phyloP scores from a whole-genome alignment of 2,329 filamentous ascomycete species.

The Talaromyces islandicus region DNA sequence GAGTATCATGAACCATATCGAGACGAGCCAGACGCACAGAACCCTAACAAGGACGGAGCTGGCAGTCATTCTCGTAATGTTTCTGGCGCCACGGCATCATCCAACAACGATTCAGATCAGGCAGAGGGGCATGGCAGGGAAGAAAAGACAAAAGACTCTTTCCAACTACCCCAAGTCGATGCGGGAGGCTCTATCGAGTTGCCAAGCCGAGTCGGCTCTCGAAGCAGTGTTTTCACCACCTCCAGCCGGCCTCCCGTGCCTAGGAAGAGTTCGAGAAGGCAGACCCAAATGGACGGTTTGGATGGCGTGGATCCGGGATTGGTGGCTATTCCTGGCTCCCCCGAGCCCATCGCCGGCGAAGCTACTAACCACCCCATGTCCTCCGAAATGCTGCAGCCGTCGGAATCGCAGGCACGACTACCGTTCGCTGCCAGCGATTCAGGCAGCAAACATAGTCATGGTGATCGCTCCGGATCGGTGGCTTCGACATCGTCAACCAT shows the following conservation, averaged over 20 bases:
- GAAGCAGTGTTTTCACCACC: slow-evolving; percentile 44
- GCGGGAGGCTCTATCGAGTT: slow-evolving; percentile 56
- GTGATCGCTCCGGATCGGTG: slow-evolving; percentile 28
- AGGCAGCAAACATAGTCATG: slow-evolving; percentile 21
- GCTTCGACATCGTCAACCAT: slow-evolving; percentile 26
- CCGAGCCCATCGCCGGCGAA: slow-evolving; percentile 15
- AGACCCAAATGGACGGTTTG: slow-evolving; percentile 13
- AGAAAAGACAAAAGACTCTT: slow-evolving; percentile 19
- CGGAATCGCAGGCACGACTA: slow-evolving; percentile 22
- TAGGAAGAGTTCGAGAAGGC: slow-evolving; percentile 65
- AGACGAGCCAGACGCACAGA: slow-evolving; percentile 42
- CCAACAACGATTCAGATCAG: slow-evolving; percentile 23
- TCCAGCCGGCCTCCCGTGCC: slow-evolving; percentile 38
- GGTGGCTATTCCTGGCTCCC: slow-evolving; percentile 13
- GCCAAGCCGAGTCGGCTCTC: slow-evolving; percentile 58
- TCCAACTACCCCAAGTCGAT: slow-evolving; percentile 56
- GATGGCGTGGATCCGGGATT: slow-evolving; percentile 13
- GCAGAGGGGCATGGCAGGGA: slow-evolving; percentile 9
- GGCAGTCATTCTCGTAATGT: slow-evolving; percentile 19
- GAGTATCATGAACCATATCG: slow-evolving; percentile 60
- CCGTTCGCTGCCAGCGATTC: slow-evolving; percentile 36
- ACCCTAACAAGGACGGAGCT: slow-evolving; percentile 11
- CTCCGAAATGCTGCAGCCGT: slow-evolving; percentile 12
- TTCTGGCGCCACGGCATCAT: slow-evolving; percentile 16
- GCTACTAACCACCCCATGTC: slow-evolving; percentile 1